Evolutionary conservation across 1,284 basidiomycete genomes (phyloP).

Genomic region (Flammula alnicola): DNA sequence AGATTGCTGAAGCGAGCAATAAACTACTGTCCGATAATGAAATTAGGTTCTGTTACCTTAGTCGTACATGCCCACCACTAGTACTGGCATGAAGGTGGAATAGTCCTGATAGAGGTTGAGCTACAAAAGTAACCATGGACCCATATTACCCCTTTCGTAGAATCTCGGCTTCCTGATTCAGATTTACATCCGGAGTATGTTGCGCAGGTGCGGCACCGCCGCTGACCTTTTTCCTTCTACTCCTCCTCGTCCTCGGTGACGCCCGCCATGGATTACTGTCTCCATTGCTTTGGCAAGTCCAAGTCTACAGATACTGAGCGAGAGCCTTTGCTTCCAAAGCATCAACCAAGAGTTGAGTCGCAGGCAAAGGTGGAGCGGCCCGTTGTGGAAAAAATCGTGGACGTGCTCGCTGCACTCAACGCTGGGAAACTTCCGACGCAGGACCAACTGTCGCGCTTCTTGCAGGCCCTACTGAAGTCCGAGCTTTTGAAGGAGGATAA

Average conservation of each 20-base stretch:
- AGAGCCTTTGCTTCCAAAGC: slow-evolving; percentile 34
- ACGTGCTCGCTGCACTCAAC: slow-evolving; percentile 46
- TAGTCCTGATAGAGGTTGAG: too few species aligned
- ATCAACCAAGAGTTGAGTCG: slow-evolving; percentile 5
- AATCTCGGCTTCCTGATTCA: slow-evolving; percentile 5
- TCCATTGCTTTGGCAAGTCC: slow-evolving; percentile 26
- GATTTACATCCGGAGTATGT: slow-evolving; percentile 8
- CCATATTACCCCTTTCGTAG: slow-evolving; percentile 1
- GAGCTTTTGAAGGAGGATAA: slow-evolving; percentile 35
- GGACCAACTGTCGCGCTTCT: slow-evolving; percentile 42
- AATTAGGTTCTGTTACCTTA: too few species aligned
- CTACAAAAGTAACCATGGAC: background rate
- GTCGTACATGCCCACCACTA: too few species aligned
- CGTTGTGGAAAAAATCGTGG: slow-evolving; percentile 41
- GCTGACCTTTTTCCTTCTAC: background rate
- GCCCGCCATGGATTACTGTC: slow-evolving; percentile 29
- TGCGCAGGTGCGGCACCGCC: background rate
- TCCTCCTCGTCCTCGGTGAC: slow-evolving; percentile 2
- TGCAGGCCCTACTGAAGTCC: slow-evolving; percentile 39
- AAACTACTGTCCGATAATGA: too few species aligned
- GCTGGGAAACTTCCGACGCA: slow-evolving; percentile 55
- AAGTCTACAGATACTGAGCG: slow-evolving; percentile 23
- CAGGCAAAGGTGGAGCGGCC: slow-evolving; percentile 3
- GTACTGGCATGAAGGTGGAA: too few species aligned
- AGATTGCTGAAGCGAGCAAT: too few species aligned